A percentile compares a stretch with the other conserved stretches of the same genome.
phyloP scores from a whole-genome alignment of 768 basidiomycete genomes.

The Russula dissimulans region DNA sequence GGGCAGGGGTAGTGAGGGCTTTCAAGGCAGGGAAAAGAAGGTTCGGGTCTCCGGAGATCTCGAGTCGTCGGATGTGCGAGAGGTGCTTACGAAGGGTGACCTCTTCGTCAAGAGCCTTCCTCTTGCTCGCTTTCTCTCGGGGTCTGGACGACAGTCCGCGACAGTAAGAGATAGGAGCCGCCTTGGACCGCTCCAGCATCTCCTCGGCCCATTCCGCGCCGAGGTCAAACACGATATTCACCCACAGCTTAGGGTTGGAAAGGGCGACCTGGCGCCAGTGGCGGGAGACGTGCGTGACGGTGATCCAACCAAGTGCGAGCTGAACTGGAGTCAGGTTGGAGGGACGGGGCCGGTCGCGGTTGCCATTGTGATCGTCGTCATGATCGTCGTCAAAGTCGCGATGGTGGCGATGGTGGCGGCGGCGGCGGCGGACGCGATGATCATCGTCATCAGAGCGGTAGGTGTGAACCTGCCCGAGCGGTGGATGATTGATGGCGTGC shows the following conservation, averaged over 20 bases:
- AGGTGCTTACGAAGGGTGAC: too few species aligned
- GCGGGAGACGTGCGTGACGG: conserved; percentile 2
- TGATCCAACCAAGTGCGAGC: neutral
- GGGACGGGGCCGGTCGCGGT: neutral
- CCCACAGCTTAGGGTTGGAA: neutral
- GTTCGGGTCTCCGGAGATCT: too few species aligned
- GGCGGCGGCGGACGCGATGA: too few species aligned
- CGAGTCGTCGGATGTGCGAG: too few species aligned
- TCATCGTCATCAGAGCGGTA: neutral
- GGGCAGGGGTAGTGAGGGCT: neutral
- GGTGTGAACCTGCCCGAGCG: neutral
- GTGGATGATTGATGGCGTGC: neutral
- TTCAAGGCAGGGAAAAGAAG: too few species aligned
- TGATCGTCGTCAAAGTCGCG: too few species aligned
- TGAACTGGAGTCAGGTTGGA: neutral
- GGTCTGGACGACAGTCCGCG: neutral
- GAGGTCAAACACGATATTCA: neutral
- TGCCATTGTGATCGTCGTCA: too few species aligned
- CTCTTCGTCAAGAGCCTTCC: neutral
- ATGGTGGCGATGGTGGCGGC: too few species aligned
- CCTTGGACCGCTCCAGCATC: neutral
- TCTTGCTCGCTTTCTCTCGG: neutral
- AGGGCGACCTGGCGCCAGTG: conserved; percentile 4
- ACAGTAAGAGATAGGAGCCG: neutral
- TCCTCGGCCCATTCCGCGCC: neutral